Evolutionary conservation across 176 grass and related monocot species (phyloP), one percentile per base, ranked within the genome.

Genomic region (Elaeis guineensis): DNA sequence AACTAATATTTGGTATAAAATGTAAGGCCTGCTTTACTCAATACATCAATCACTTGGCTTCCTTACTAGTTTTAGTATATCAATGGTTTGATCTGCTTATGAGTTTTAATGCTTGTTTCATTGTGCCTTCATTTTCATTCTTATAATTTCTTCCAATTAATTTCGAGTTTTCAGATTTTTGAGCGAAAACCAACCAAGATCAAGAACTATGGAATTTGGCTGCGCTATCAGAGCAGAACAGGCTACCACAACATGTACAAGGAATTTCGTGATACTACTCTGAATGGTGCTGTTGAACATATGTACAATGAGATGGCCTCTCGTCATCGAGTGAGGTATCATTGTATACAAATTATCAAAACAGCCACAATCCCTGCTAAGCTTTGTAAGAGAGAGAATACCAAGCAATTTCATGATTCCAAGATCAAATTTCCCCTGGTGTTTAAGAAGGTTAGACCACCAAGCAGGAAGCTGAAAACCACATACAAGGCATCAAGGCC

Each of bases 161-260:
- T 24, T 32, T 23, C 8, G 11, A 1, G 9, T 44, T 44, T 44
- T 12, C 54, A 90, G 87, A 91, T 91, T 50, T 91, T 83, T 4
- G 87, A 91, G 79, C 66, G 77, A 11, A 71, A 86, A 70, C 87
- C 87, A 29, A 91, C 87, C 7, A 86, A 74, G 0, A 86, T 91
- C 56, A 91, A 91, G 83, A 86, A 86, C 72, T 91, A 82, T n/a
- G 87, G 87, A 70, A 90, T 90, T 54, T 90, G 87, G 87, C 63
- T 90, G 29, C 75, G 83, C n/a, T 90, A 90, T 72, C 83, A 90
- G 76, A 86, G 82, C 83, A 78, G 83, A 52, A 90, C 87, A 1
- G 87, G 87, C 15, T 90, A 90, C 76, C 87, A 91, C 64, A 91
- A 86, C 69, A 86, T 91, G 87, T 91, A 91, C 83, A 86, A 91